Base-by-base conservation (phyloP, 306 rosid species). In the Spatholobus suberectus region DNA sequence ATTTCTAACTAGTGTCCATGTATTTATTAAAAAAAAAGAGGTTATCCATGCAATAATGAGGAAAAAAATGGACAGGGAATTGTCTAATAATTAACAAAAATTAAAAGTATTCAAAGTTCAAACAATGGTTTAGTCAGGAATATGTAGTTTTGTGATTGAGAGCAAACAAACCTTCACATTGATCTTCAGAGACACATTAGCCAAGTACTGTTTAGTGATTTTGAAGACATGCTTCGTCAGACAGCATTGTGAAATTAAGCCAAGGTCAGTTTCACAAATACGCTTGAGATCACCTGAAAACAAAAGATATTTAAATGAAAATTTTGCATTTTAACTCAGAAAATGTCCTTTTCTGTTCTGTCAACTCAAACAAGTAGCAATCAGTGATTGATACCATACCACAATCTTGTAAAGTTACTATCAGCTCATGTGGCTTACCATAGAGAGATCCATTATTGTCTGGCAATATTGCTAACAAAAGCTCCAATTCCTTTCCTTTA, bases 251-350 rank as follows among this genome's bases (percentile, higher is more conserved):
- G 98, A 87, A 69, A 94, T 94, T 76, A 94, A 75, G 35, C 98
- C 98, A 59, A 94, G 98, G 78, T 92, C 97, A 8, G 98, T 94
- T 81, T 94, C 98, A 76, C 98, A 94, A 51, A 94, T 94, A 9
- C 98, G 90, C 87, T 94, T 94, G 88, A 94, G 88, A 88, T 92
- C 98, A 78, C 98, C 98, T 94, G 89, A 79, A 83, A 88, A 49
- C 34, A 85, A 52, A 54, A 70, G 5, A 34, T 17, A 34, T 26
- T 70, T 62, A 61, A 14, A 68, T 66, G 8, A 47, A 74, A 77
- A 67, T 29, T 75, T 61, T 26, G 20, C 52, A 49, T 67, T 54
- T 51, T n/a, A 35, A 55, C 80, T 38, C 5, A 8, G 58, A 62
- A 54, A 4, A 73, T 20, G 38, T 77, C 41, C 40, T 17, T 72